Conservation (phyloP, 1,284 basidiomycete genomes). For the Austroboletus niveus region DNA sequence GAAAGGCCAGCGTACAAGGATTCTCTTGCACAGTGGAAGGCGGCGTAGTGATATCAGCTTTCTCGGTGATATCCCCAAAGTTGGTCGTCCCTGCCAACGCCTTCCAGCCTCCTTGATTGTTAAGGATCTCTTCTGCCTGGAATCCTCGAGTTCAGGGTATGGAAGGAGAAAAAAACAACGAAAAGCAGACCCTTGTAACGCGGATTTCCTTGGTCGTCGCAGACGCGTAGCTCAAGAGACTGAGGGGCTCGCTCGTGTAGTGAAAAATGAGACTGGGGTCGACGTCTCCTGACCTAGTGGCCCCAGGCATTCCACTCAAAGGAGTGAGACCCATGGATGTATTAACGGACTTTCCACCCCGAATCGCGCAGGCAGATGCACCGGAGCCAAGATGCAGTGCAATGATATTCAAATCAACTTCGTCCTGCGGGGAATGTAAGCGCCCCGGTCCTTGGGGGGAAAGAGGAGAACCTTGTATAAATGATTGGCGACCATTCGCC, state of each 20-base stretch:
- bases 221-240: slow-evolving; percentile 50
- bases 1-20: slow-evolving; percentile 59
- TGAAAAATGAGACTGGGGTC: slow-evolving; percentile 88
- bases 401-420: slow-evolving; percentile 60
- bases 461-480: slow-evolving; percentile 47
- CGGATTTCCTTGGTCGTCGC: slow-evolving; percentile 50
- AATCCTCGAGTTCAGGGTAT: not conserved
- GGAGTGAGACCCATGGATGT: slow-evolving; percentile 85
- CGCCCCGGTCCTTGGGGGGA: not conserved
- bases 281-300: slow-evolving; percentile 77
- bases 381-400: slow-evolving; percentile 84
- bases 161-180: not conserved
- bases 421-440: slow-evolving; percentile 20
- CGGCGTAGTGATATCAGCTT: slow-evolving; percentile 28
- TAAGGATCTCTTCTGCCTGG: slow-evolving; percentile 76
- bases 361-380: slow-evolving; percentile 76
- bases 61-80: slow-evolving; percentile 63
- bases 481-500: slow-evolving; percentile 55
- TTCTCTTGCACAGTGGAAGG: slow-evolving; percentile 20
- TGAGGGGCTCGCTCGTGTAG: slow-evolving; percentile 55
- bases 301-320: slow-evolving; percentile 79
- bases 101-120: slow-evolving; percentile 71
- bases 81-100: slow-evolving; percentile 76
- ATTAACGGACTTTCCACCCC: slow-evolving; percentile 69
- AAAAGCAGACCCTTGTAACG: slow-evolving; percentile 53